Percentiles rank a stretch among this genome's conserved stretches.
Evolutionary conservation across 441 rosid species (phyloP).

Genomic region (Populus tomentosa): DNA sequence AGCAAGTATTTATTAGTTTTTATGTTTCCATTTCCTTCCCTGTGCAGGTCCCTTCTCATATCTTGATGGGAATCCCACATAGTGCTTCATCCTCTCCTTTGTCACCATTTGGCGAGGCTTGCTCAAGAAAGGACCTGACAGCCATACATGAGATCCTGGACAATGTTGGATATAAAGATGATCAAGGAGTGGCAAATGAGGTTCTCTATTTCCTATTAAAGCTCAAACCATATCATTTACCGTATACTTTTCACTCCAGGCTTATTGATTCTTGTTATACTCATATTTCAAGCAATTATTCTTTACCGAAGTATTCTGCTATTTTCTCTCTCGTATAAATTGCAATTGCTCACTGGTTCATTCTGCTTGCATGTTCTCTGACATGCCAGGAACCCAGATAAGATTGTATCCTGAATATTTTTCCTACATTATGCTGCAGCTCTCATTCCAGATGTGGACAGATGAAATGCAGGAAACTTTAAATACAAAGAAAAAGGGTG

Average conservation of each 20-base stretch:
- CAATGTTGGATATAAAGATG: conserved; percentile 73
- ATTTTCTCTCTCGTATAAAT: neutral
- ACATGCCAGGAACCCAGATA: neutral
- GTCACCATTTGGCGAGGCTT: conserved; percentile 83
- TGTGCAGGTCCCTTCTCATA: conserved; percentile 73
- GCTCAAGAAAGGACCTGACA: conserved; percentile 66
- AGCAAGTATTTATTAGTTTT: neutral
- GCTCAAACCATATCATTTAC: neutral
- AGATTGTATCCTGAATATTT: neutral
- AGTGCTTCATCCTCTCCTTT: conserved; percentile 48
- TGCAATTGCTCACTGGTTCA: neutral
- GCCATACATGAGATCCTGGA: conserved; percentile 78
- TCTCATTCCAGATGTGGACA: conserved; percentile 99
- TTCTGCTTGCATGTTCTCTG: too few species aligned
- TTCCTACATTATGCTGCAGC: conserved; percentile 43
- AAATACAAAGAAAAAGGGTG: conserved; percentile 79
- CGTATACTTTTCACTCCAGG: neutral
- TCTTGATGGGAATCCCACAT: conserved; percentile 74
- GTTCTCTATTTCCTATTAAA: conserved; percentile 27
- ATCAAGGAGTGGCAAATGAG: conserved; percentile 84
- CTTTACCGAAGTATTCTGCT: neutral
- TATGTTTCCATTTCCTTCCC: conserved; percentile 17
- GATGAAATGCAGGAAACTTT: conserved; percentile 90
- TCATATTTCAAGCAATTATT: too few species aligned
- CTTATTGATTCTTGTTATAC: neutral